Percentiles rank a stretch among this genome's conserved stretches.
Evolutionary conservation across 345 rosid species (phyloP).

Genomic region (Lepidium aucheri): DNA sequence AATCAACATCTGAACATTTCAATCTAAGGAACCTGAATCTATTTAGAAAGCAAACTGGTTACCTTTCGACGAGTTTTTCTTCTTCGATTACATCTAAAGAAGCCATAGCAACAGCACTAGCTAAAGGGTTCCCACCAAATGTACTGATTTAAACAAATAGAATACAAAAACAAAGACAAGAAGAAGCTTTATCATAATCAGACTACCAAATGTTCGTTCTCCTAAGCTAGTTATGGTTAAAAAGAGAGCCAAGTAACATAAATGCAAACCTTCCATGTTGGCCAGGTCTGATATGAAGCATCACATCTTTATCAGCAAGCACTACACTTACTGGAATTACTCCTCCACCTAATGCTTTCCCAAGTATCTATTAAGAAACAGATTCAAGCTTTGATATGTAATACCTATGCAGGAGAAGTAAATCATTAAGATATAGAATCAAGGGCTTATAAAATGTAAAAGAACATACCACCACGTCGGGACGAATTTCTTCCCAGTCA

Average conservation of each 20-base stretch:
- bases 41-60: background rate
- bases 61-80: slow-evolving; percentile 79
- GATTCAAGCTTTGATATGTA: background rate
- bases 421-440: background rate
- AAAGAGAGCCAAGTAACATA: background rate
- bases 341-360: slow-evolving; percentile 99
- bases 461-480: slow-evolving; percentile 75
- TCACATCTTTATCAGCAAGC: slow-evolving; percentile 75
- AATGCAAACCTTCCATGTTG: slow-evolving; percentile 80
- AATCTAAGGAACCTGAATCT: background rate
- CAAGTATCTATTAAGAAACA: slow-evolving; percentile 47
- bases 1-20: background rate
- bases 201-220: background rate
- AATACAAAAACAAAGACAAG: background rate
- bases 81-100: slow-evolving; percentile 69
- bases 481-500: slow-evolving; percentile 89
- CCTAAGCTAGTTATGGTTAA: background rate
- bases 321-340: slow-evolving; percentile 93
- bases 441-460: background rate
- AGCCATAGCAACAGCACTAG: slow-evolving; percentile 90
- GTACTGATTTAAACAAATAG: slow-evolving; percentile 41
- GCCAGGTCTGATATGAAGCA: slow-evolving; percentile 94
- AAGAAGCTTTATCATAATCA: background rate
- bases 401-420: background rate
- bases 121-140: slow-evolving; percentile 94